Evolutionary conservation across 2,329 filamentous ascomycete species (phyloP), one percentile per base, ranked within the genome.

Genomic region (Sporothrix schenckii): DNA sequence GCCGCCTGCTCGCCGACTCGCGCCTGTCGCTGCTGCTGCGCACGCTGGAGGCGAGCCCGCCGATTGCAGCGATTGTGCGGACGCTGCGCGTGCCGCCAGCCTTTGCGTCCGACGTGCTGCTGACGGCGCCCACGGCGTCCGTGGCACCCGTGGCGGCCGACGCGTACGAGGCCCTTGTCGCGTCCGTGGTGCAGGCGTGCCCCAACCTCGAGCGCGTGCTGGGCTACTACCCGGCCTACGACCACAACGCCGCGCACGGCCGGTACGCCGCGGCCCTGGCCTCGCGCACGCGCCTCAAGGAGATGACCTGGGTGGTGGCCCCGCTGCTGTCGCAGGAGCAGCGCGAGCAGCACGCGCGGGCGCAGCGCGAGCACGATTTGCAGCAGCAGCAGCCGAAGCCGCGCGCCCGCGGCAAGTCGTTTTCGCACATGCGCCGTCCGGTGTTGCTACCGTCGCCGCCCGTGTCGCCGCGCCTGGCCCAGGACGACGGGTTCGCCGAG

Each of bases 131-230:
- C n/a, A n/a, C n/a, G n/a, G n/a, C n/a, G n/a, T n/a, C n/a, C n/a
- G n/a, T n/a, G n/a, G 13, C 30, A 3, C 34, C 68, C 19, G 13
- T 81, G 81, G 0, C 78, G 13, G 65, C 79, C 21, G 83, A 84
- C 49, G 81, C 84, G 60, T 89, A 90, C 75, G 82, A 87, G 71
- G 83, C 88, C 73, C 77, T 87, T 3, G 81, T 89, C 1, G 87
- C 88, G 0, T 85, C 88, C 5, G 78, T 90, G 30, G 81, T 90
- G 70, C 88, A 89, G 87, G 84, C 86, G 0, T 90, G 88, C 70
- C 88, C 88, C 2, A 89, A 90, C 73, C 80, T 91, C 13, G 88
- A 90, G 78, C 81, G 83, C 66, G 79, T 90, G 7, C 79, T 83
- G 13, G 87, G 88, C 0, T 84, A 86, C 52, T 82, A 86, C 69